Percentiles rank a stretch among this genome's conserved stretches.
Conservation (phyloP, 768 basidiomycete species). For the Austroboletus eburneus region DNA sequence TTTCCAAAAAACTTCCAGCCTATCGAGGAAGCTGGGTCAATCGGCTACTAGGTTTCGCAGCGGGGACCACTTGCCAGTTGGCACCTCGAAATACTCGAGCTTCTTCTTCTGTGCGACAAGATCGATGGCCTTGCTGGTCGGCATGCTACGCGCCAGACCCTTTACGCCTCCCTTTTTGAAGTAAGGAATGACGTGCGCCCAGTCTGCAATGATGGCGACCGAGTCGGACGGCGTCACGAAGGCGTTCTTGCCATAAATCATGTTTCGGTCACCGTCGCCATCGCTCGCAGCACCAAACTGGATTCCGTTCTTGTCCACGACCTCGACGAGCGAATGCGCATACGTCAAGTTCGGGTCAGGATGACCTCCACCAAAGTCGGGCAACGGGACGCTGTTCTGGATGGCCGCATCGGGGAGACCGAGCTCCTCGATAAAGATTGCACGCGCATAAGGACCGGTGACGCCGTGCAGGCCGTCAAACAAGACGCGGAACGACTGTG, state of each 20-base stretch:
- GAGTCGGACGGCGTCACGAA: slow-evolving; percentile 98
- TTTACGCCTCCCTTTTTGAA: slow-evolving; percentile 88
- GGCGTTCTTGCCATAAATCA: slow-evolving; percentile 98
- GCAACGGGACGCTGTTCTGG: slow-evolving; percentile 88
- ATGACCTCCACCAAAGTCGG: slow-evolving; percentile 97
- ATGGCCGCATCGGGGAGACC: slow-evolving; percentile 75
- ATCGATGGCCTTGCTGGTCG: slow-evolving; percentile 95
- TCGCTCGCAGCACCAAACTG: slow-evolving; percentile 95
- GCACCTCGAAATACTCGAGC: slow-evolving; percentile 91
- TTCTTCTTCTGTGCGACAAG: slow-evolving; percentile 93
- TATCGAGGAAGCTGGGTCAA: slow-evolving; percentile 26
- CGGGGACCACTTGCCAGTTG: slow-evolving; percentile 62
- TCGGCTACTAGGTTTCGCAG: not conserved
- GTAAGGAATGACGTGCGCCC: slow-evolving; percentile 89
- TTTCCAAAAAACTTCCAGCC: slow-evolving; percentile 99
- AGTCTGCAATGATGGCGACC: slow-evolving; percentile 98
- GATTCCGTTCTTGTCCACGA: slow-evolving; percentile 81
- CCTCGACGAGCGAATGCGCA: slow-evolving; percentile 89
- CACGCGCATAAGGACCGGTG: slow-evolving; percentile 92
- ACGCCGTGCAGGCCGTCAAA: slow-evolving; percentile 97
- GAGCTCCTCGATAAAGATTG: slow-evolving; percentile 80
- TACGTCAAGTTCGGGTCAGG: slow-evolving; percentile 99
- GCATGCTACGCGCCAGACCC: slow-evolving; percentile 96
- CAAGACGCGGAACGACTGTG: slow-evolving; percentile 72
- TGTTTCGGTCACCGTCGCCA: slow-evolving; percentile 97